A percentile compares a stretch with the other conserved stretches of the same genome.
Evolutionary conservation across 176 grass and related monocot genomes (phyloP).

Genomic region (Stipa capillata): DNA sequence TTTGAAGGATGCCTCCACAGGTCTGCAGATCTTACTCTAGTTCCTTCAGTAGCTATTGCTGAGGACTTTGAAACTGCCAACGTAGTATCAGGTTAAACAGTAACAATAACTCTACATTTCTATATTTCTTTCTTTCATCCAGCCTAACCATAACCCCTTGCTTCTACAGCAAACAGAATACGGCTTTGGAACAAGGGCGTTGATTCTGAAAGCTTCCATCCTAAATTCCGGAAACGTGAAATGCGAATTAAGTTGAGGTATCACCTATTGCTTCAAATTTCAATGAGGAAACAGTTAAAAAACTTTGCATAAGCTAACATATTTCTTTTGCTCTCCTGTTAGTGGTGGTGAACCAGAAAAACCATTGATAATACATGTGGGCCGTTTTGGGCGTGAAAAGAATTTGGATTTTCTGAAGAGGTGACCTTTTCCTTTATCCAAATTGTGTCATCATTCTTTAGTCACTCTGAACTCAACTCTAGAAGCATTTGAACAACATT

Average conservation of each 20-base stretch:
- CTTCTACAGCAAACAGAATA: constrained; percentile 66
- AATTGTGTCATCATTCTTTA: background rate
- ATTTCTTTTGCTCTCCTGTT: constrained; percentile 19
- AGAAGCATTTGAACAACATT: background rate
- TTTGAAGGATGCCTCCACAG: constrained; percentile 81
- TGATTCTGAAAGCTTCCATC: constrained; percentile 92
- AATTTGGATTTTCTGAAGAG: constrained; percentile 97
- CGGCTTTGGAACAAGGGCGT: constrained; percentile 98
- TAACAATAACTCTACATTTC: background rate
- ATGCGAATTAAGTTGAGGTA: constrained; percentile 87
- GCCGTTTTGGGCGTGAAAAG: constrained; percentile 90
- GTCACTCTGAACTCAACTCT: background rate
- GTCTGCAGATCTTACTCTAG: constrained; percentile 86
- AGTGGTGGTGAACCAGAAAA: constrained; percentile 95
- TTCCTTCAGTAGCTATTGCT: constrained; percentile 78
- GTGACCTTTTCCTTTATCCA: constrained; percentile 26
- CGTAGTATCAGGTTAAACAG: constrained; percentile 66
- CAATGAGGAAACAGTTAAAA: background rate
- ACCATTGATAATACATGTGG: constrained; percentile 88
- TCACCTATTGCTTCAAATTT: background rate
- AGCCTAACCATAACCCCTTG: constrained; percentile 12
- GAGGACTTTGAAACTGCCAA: constrained; percentile 85
- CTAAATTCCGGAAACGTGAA: constrained; percentile 64
- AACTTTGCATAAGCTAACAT: background rate
- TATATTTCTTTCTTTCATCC: background rate